Percentiles rank a stretch among this genome's conserved stretches.
These are phyloP conservation scores for Diaporthe eres DNA, from an alignment of 2,329 filamentous ascomycete genomes.

Conservation along the genomic window DNA sequence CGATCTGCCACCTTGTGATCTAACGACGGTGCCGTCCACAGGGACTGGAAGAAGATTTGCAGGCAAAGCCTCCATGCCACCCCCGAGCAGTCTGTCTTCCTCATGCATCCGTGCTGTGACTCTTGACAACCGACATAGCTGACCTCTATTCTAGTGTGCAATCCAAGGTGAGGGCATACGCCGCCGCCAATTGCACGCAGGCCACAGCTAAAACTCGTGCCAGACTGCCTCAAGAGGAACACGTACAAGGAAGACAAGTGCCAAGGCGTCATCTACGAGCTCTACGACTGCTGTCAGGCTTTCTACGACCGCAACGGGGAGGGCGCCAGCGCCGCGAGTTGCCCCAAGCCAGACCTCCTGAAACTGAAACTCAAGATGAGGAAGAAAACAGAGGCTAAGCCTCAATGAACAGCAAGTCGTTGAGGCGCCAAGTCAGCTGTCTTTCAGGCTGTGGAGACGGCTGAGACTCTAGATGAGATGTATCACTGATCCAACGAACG, in stretches of 20 bases:
- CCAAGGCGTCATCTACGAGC: slow-evolving; percentile 80
- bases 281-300: slow-evolving; percentile 93
- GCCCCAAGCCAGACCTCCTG: slow-evolving; percentile 85
- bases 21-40: slow-evolving; percentile 43
- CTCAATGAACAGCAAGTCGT: slow-evolving; percentile 29
- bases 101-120: not conserved
- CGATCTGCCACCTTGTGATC: not conserved
- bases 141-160: slow-evolving; percentile 73
- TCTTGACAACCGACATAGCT: not conserved
- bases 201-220: slow-evolving; percentile 23
- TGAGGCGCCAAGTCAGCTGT: not conserved
- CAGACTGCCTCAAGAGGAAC: slow-evolving; percentile 88
- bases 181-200: not conserved
- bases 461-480: slow-evolving; percentile 44
- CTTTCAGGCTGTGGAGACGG: not conserved
- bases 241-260: slow-evolving; percentile 90
- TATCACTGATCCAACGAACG: slow-evolving; percentile 56
- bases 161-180: slow-evolving; percentile 78
- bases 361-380: slow-evolving; percentile 88
- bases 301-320: slow-evolving; percentile 89
- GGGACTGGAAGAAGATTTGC: slow-evolving; percentile 77
- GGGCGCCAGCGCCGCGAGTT: slow-evolving; percentile 82
- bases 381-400: slow-evolving; percentile 45
- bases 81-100: slow-evolving; percentile 78
- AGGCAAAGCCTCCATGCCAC: slow-evolving; percentile 85